Conservation (phyloP, 2,329 filamentous ascomycete genomes). For the Elsinoe ampelina region DNA sequence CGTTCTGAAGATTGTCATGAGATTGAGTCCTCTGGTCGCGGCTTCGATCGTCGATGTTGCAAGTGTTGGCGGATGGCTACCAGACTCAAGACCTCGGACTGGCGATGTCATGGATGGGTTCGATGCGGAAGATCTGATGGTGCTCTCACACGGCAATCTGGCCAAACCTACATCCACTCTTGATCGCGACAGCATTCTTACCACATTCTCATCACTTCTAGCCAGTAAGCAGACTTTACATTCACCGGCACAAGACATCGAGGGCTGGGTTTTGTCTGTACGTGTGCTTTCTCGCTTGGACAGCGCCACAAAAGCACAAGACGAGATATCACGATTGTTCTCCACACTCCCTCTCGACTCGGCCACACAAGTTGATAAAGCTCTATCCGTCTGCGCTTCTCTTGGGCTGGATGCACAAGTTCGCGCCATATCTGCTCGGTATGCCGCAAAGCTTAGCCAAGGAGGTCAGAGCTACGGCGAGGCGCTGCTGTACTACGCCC, state of each 20-base stretch:
- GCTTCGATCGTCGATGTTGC: constrained; percentile 75
- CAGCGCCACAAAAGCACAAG: constrained; percentile 58
- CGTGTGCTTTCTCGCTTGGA: constrained; percentile 75
- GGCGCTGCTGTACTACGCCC: constrained; percentile 81
- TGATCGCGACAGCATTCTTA: constrained; percentile 73
- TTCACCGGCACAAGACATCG: constrained; percentile 22
- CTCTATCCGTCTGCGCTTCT: constrained; percentile 67
- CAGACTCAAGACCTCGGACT: constrained; percentile 43
- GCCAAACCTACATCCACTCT: constrained; percentile 46
- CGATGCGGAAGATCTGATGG: constrained; percentile 74
- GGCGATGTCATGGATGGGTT: constrained; percentile 54
- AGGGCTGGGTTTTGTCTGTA: constrained; percentile 86
- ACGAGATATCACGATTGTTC: constrained; percentile 65
- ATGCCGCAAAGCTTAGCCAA: constrained; percentile 66
- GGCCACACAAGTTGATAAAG: constrained; percentile 64
- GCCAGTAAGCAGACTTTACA: constrained; percentile 29
- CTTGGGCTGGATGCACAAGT: constrained; percentile 72
- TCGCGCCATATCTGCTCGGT: constrained; percentile 74
- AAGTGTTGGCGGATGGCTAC: constrained; percentile 74
- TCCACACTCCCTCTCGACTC: constrained; percentile 64
- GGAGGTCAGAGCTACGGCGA: constrained; percentile 72
- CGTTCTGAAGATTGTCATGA: constrained; percentile 62
- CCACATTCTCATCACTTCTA: constrained; percentile 63
- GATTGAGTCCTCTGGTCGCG: constrained; percentile 73
- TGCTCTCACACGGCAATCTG: constrained; percentile 61